Percentiles rank a stretch among this genome's conserved stretches.
Evolutionary conservation across 2,329 filamentous ascomycete species (phyloP).

Genomic region (Penicillium sp.): DNA sequence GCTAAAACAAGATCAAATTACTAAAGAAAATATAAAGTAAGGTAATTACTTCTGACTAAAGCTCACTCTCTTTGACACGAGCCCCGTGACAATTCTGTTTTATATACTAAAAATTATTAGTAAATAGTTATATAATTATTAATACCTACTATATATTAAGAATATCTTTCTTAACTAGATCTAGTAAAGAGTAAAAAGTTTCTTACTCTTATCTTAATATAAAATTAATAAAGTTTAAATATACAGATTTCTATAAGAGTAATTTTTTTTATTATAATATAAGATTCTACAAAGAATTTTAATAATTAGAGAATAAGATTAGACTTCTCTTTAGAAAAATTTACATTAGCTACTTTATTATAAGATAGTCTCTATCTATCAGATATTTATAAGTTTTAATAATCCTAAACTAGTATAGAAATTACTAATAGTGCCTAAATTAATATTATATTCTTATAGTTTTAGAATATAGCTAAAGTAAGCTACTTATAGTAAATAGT

Average conservation of each 20-base stretch:
- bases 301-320: conserved; percentile 10
- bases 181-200: conserved; percentile 8
- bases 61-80: too few relatives aligned
- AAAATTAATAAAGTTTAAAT: conserved; percentile 12
- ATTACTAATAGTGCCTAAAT: conserved; percentile 7
- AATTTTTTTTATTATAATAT: conserved; percentile 11
- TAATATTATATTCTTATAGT: conserved; percentile 1
- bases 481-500: conserved; percentile 8
- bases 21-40: too few relatives aligned
- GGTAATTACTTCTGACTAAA: too few relatives aligned
- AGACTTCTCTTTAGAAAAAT: conserved; percentile 11
- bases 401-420: not conserved
- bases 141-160: conserved; percentile 16
- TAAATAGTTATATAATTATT: too few relatives aligned
- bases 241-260: conserved; percentile 8
- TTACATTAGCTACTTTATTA: conserved; percentile 2
- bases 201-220: conserved; percentile 17
- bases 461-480: not conserved
- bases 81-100: too few relatives aligned
- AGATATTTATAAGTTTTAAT: not conserved
- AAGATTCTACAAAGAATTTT: conserved; percentile 21
- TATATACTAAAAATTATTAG: too few relatives aligned
- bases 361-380: conserved; percentile 11
- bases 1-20: too few relatives aligned
- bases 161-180: conserved; percentile 16